phyloP scores from a whole-genome alignment of 257 asterid genomes.

The Cordia subcordata region DNA sequence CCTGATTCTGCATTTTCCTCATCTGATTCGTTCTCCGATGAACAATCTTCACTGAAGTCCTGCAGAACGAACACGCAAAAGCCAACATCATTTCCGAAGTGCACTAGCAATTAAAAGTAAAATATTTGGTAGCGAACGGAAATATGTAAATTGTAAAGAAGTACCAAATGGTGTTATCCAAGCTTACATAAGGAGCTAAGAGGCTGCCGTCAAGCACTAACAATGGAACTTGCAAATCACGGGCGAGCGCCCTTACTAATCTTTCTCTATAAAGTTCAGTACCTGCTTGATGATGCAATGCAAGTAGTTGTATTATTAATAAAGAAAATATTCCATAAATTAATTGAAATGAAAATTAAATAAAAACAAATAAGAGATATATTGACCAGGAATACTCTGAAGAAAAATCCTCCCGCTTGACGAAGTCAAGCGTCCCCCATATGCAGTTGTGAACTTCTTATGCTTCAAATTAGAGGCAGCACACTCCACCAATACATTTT shows the following conservation, averaged over 20 bases:
- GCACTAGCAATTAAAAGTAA: background rate
- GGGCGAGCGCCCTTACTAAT: conserved; percentile 92
- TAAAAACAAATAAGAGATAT: conserved; percentile 7
- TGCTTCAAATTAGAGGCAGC: conserved; percentile 81
- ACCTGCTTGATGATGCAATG: conserved; percentile 41
- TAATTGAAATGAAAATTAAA: background rate
- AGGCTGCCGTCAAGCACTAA: conserved; percentile 84
- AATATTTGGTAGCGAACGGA: no score
- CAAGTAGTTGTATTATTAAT: conserved; percentile 4
- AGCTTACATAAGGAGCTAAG: conserved; percentile 88
- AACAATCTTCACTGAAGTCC: conserved; percentile 71
- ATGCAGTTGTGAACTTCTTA: conserved; percentile 55
- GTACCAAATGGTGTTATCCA: conserved; percentile 1
- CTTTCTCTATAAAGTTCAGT: conserved; percentile 95
- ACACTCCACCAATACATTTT: conserved; percentile 82
- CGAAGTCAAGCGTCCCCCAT: conserved; percentile 71
- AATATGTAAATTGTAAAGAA: background rate
- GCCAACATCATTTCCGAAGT: background rate
- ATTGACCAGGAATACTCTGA: conserved; percentile 77
- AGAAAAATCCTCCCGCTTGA: conserved; percentile 90
- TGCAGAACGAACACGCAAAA: conserved; percentile 15
- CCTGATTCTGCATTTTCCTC: conserved; percentile 56
- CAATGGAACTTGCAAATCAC: conserved; percentile 75
- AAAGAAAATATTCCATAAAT: background rate
- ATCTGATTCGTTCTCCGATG: conserved; percentile 71